A percentile compares a stretch with the other conserved stretches of the same genome.
Evolutionary conservation across 345 rosid species (phyloP).

Genomic region (Moricandia moricandioides): DNA sequence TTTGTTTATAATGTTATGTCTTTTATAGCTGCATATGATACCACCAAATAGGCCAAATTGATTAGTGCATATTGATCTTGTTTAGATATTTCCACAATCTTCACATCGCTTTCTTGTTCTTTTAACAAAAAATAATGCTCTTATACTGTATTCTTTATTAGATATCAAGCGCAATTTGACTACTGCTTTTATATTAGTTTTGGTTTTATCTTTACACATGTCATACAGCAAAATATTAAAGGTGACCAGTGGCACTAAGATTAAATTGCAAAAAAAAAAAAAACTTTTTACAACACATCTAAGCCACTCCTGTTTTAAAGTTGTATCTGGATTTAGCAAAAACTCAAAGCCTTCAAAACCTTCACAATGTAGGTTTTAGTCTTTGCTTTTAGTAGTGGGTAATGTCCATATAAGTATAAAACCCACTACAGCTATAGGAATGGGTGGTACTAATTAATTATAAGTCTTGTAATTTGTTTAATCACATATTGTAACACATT

Average conservation of each 20-base stretch:
- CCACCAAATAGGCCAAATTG: neutral
- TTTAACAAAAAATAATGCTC: neutral
- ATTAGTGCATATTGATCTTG: neutral
- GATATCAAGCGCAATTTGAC: neutral
- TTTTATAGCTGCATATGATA: neutral
- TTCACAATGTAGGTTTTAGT: neutral
- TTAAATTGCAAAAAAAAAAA: neutral
- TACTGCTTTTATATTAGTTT: neutral
- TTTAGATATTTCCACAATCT: neutral
- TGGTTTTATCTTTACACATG: neutral
- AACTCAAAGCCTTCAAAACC: neutral
- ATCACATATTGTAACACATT: no score
- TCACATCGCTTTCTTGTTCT: neutral
- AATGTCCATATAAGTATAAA: neutral
- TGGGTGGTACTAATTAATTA: no score
- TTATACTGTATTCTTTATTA: neutral
- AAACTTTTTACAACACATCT: neutral
- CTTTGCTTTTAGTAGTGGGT: neutral
- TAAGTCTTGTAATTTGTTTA: no score
- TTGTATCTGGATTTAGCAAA: neutral
- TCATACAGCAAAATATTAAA: neutral
- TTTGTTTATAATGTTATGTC: neutral
- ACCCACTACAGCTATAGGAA: no score
- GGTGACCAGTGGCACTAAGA: neutral
- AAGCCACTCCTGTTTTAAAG: neutral